Evolutionary conservation across 768 basidiomycete genomes (phyloP).

Genomic region (Rhodotorula taiwanensis): DNA sequence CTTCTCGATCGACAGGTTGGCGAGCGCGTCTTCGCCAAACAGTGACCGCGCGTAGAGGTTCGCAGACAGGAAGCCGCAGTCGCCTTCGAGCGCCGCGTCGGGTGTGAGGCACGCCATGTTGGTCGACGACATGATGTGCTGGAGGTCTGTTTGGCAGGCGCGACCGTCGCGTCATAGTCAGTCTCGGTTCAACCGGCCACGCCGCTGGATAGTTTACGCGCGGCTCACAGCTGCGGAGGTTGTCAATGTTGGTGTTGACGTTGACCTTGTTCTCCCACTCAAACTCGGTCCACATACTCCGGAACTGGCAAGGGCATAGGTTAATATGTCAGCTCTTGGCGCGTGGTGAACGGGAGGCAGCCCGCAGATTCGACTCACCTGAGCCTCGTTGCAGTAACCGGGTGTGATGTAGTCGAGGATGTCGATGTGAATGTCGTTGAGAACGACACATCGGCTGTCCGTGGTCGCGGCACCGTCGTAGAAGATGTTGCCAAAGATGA

Average conservation of each 20-base stretch:
- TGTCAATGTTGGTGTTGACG: constrained; percentile 75
- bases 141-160: constrained; percentile 77
- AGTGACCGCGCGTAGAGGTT: constrained; percentile 93
- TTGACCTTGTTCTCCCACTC: constrained; percentile 99
- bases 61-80: constrained; percentile 93
- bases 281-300: constrained; percentile 99
- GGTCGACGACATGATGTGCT: constrained; percentile 91
- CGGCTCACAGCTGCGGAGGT: constrained; percentile 46
- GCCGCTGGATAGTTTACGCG: background rate
- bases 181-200: background rate
- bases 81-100: constrained; percentile 75
- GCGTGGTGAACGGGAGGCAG: background rate
- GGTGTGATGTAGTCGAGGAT: constrained; percentile 99
- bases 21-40: constrained; percentile 94
- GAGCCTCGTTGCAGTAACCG: constrained; percentile 87
- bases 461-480: constrained; percentile 81
- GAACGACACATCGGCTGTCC: constrained; percentile 61
- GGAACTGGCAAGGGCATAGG: constrained; percentile 57
- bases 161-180: background rate
- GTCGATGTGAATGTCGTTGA: constrained; percentile 96
- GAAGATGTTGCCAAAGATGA: constrained; percentile 94
- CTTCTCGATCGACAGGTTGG: constrained; percentile 86
- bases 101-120: constrained; percentile 98
- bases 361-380: constrained; percentile 51
- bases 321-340: background rate